Evolutionary conservation across 2,329 filamentous ascomycete genomes (phyloP), one percentile per base, ranked within the genome.

Genomic region (Clonostachys byssicola): DNA sequence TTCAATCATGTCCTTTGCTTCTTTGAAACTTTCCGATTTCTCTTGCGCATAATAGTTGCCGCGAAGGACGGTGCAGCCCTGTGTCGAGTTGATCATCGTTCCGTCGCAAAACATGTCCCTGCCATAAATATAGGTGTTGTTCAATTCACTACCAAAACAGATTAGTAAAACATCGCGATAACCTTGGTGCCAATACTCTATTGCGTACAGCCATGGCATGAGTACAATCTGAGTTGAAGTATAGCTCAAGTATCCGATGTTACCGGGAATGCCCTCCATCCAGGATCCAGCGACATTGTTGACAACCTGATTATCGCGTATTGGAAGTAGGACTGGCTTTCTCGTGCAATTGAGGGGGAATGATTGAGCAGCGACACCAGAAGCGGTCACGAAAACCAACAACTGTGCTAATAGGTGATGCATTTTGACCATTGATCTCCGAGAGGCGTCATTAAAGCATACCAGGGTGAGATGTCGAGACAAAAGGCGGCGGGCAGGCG

Each of bases 61-160:
- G 33, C 56, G 49, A 14, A 60, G 57, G 1, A 60, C 46, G 2
- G 52, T 41, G 46, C 63, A 67, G 4, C 61, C 60, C 16, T 48
- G 18, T 12, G 62, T 56, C 47, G 60, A 62, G 46, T 52, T 60
- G 17, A 63, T 57, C 5, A 60, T 52, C 0, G 49, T 51, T 1
- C 53, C 40, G 43, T 61, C 56, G 43, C 62, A 66, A 43, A 52
- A 55, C 12, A 54, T 44, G 6, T 63, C 47, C 3, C 54, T 40
- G 44, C 63, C 55, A 50, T 66, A 65, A 30, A 65, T 56, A 52
- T 56, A 65, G 2, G 62, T 66, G 7, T 66, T 66, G 23, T 65
- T 67, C 14, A 67, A 46, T 12, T 67, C 62, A 3, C 63, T 67
- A 44, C 2, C 2, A 2, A 6, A 40, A 54, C 40, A 56, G 45